Conservation (phyloP, 495 filamentous ascomycete species). For the Penicillium manginii region DNA sequence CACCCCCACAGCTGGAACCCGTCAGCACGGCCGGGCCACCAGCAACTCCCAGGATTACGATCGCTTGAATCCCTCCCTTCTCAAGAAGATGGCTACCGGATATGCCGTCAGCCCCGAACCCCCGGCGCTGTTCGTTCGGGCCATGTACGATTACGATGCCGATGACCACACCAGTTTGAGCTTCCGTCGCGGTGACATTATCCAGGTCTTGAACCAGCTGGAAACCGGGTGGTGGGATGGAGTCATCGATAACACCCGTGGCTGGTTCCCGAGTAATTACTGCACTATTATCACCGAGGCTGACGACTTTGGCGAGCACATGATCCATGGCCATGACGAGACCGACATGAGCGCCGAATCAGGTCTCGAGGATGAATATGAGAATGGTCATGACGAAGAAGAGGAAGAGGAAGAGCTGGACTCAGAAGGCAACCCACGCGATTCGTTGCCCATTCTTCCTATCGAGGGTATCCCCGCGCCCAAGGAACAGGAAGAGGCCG, state of each 20-base stretch:
- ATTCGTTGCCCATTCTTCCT: conserved; percentile 61
- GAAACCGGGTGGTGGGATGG: conserved; percentile 99
- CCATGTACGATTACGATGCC: conserved; percentile 95
- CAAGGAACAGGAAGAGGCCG: conserved; percentile 81
- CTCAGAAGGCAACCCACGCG: conserved; percentile 60
- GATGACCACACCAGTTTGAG: conserved; percentile 96
- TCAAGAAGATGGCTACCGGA: conserved; percentile 46
- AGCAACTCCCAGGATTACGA: conserved; percentile 35
- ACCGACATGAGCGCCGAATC: conserved; percentile 62
- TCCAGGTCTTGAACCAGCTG: conserved; percentile 95
- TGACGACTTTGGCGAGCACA: conserved; percentile 58
- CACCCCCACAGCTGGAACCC: conserved; percentile 37
- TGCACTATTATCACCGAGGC: conserved; percentile 80
- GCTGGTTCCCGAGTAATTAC: conserved; percentile 99
- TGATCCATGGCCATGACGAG: conserved; percentile 44
- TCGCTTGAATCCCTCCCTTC: conserved; percentile 35
- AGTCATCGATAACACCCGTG: conserved; percentile 82
- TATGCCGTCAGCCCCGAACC: conserved; percentile 69
- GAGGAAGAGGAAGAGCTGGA: conserved; percentile 67
- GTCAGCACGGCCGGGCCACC: conserved; percentile 36
- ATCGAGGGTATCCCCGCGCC: conserved; percentile 66
- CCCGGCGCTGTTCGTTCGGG: conserved; percentile 87
- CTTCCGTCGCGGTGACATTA: conserved; percentile 93
- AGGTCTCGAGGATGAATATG: conserved; percentile 64
- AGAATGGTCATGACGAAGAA: conserved; percentile 67